These are phyloP conservation scores for Dillenia turbinata DNA, from an alignment of 164 flowering plant genomes.

Conservation along the genomic window DNA sequence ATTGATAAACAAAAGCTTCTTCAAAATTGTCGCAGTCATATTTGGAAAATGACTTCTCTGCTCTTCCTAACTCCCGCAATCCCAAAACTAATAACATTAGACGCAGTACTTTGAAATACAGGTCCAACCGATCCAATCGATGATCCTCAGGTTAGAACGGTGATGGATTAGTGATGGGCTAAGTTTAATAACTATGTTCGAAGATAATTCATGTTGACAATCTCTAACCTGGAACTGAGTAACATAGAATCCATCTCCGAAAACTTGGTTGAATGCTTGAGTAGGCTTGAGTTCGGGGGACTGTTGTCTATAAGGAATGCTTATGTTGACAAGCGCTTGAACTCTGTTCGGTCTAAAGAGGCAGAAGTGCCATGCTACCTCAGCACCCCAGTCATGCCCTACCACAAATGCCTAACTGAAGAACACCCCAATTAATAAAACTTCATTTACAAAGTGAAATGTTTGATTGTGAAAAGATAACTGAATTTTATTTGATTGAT, in stretches of 20 bases:
- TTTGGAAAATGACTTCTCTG: constrained; percentile 46
- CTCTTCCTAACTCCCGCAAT: constrained; percentile 44
- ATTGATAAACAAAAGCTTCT: constrained; percentile 31
- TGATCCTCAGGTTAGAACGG: no score
- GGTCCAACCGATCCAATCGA: no score
- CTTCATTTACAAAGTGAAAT: no score
- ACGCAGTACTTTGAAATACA: no score
- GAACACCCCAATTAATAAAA: no score
- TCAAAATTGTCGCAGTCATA: constrained; percentile 40
- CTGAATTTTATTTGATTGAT: background rate
- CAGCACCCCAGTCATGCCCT: constrained; percentile 58
- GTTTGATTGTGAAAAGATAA: no score
- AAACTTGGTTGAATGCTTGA: constrained; percentile 11
- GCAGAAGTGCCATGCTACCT: constrained; percentile 38
- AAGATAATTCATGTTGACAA: no score
- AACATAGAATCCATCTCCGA: constrained; percentile 40
- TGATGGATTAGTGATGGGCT: background rate
- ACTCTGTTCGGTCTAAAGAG: constrained; percentile 52
- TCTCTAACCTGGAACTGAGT: constrained; percentile 44
- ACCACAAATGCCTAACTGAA: constrained; percentile 42
- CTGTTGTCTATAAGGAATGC: constrained; percentile 28
- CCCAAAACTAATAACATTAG: no score
- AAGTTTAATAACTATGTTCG: no score
- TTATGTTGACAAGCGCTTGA: constrained; percentile 31
- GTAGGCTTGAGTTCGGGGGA: constrained; percentile 13